Evolutionary conservation across 106 monocot genomes (phyloP), one percentile per base, ranked within the genome.

Genomic region (Apostasia shenzhenica): DNA sequence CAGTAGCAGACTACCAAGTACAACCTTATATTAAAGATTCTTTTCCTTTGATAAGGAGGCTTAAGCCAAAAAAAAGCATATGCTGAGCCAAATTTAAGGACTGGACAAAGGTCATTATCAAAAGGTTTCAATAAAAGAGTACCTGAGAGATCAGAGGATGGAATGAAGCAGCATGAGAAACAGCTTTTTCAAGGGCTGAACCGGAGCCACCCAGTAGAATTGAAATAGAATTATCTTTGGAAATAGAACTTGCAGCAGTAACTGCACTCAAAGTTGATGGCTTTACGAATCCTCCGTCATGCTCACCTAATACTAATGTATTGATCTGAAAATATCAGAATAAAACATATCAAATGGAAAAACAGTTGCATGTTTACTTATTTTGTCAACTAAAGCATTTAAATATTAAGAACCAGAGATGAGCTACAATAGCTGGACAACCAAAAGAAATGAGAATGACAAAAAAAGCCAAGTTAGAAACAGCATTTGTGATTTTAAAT

Each of bases 161-260:
- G 57, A 74, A 72, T 14, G 92, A 85, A 14, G 99, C 84, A 59
- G 93, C 99, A 81, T 93, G 99, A 4, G 74, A 73, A 59, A 93
- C 99, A 69, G 99, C 93, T 75, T 90, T 81, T 56, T 80, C 56
- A 66, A 99, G 87, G 38, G 47, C 59, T 49, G 87, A 68, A 54
- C 99, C 99, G 14, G 87, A 87, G 54, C 99, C 99, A 56, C 84
- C 92, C 77, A 99, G 72, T 10, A 99, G 87, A 70, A 99, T 45
- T 40, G 92, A 87, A 65, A 99, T 53, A 4, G 83, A 82, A 60
- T 88, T 99, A 14, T 99, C 85, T 69, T 77, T 82, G 10, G 50
- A 62, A 47, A 99, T 79, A 13, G 76, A 67, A 41, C 77, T 80
- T 51, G 99, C 99, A 45, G 99, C 99, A 5, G 77, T 82, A 44